phyloP scores from a whole-genome alignment of 2,329 filamentous ascomycete species.

The Mycogone perniciosa region DNA sequence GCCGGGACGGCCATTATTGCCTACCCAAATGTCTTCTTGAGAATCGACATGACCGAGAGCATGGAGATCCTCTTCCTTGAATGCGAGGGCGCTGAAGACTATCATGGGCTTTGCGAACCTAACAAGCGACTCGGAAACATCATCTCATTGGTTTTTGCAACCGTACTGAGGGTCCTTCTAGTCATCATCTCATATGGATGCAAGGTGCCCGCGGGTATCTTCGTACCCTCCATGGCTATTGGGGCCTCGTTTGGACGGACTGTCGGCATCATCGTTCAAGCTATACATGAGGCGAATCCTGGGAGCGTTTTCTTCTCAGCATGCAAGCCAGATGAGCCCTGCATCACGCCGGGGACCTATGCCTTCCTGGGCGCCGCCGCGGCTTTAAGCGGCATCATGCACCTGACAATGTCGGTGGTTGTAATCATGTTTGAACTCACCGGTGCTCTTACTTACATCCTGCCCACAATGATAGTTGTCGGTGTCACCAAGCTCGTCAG shows the following conservation, averaged over 20 bases:
- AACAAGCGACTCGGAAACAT: constrained; percentile 73
- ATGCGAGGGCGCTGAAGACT: constrained; percentile 83
- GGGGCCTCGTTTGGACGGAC: constrained; percentile 90
- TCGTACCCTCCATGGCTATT: constrained; percentile 96
- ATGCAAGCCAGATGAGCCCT: constrained; percentile 85
- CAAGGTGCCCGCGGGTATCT: constrained; percentile 96
- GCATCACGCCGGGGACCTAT: constrained; percentile 96
- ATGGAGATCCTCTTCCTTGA: constrained; percentile 98
- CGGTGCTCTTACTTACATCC: constrained; percentile 91
- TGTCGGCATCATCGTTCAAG: constrained; percentile 90
- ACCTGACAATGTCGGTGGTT: constrained; percentile 91
- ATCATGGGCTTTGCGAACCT: constrained; percentile 79
- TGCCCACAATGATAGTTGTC: constrained; percentile 98
- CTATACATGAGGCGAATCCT: constrained; percentile 78
- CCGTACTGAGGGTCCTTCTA: constrained; percentile 70
- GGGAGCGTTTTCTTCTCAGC: constrained; percentile 77
- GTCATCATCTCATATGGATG: constrained; percentile 96
- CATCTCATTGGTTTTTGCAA: constrained; percentile 70
- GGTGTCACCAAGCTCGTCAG: constrained; percentile 92
- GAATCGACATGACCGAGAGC: constrained; percentile 98
- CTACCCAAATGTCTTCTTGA: constrained; percentile 90
- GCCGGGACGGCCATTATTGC: constrained; percentile 83
- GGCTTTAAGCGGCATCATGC: constrained; percentile 93
- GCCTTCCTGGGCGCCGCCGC: constrained; percentile 91
- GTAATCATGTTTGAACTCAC: constrained; percentile 99